A percentile compares a stretch with the other conserved stretches of the same genome.
These are phyloP conservation scores for Suillus tomentosus DNA, from an alignment of 768 basidiomycete species.

Conservation along the genomic window DNA sequence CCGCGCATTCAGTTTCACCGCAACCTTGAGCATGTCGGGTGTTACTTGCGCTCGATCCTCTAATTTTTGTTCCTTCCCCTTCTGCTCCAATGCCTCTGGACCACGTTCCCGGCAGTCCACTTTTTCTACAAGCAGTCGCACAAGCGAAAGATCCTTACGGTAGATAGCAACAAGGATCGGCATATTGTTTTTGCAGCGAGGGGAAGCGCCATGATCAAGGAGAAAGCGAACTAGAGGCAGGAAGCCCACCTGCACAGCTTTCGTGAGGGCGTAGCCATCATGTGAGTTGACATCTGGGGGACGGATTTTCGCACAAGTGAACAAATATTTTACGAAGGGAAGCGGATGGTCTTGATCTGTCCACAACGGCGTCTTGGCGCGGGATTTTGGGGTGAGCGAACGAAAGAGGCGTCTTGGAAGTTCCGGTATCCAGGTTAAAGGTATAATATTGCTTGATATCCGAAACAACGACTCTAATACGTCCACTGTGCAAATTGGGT, in stretches of 20 bases:
- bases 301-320: constrained; percentile 40
- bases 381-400: constrained; percentile 38
- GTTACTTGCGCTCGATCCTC: constrained; percentile 60
- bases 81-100: constrained; percentile 14
- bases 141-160: constrained; percentile 63
- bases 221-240: constrained; percentile 69
- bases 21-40: constrained; percentile 61
- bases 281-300: constrained; percentile 62
- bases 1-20: constrained; percentile 62
- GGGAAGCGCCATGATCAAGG: constrained; percentile 72
- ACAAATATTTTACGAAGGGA: constrained; percentile 64
- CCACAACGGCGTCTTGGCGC: constrained; percentile 37
- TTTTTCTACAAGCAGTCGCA: constrained; percentile 79
- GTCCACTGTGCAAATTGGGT: constrained; percentile 38
- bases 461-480: constrained; percentile 51
- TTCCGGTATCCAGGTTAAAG: constrained; percentile 35
- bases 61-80: constrained; percentile 52
- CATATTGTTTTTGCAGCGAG: constrained; percentile 58
- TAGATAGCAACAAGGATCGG: constrained; percentile 77
- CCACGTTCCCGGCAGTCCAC: constrained; percentile 21
- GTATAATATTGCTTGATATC: constrained; percentile 13
- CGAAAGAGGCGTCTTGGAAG: constrained; percentile 73
- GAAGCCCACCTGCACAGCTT: constrained; percentile 70
- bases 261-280: constrained; percentile 80
- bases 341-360: constrained; percentile 55